A percentile compares a stretch with the other conserved stretches of the same genome.
Evolutionary conservation across 495 filamentous ascomycete species (phyloP).

Genomic region (Lasiosphaeria hispida): DNA sequence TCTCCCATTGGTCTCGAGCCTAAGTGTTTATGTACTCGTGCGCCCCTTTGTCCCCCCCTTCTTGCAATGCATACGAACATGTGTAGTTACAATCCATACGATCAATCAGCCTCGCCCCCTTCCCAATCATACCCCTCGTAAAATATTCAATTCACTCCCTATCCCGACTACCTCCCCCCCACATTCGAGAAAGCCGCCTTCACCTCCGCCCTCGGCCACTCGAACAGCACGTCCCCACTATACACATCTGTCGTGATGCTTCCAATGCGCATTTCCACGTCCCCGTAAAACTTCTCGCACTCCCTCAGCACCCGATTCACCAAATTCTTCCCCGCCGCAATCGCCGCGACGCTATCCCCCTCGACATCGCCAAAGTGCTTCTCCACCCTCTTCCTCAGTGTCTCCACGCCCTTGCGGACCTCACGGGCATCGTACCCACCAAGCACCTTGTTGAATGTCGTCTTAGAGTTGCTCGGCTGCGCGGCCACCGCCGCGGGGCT

Average conservation of each 20-base stretch:
- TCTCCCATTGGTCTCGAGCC: no score
- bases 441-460: slow-evolving; percentile 79
- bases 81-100: no score
- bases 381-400: slow-evolving; percentile 83
- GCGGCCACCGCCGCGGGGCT: slow-evolving; percentile 53
- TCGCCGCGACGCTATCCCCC: slow-evolving; percentile 5
- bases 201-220: slow-evolving; percentile 55
- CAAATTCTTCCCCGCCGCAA: slow-evolving; percentile 44
- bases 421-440: slow-evolving; percentile 77
- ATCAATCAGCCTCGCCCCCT: no score
- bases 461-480: slow-evolving; percentile 74
- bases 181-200: slow-evolving; percentile 46
- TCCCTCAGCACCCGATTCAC: slow-evolving; percentile 76
- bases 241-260: slow-evolving; percentile 59
- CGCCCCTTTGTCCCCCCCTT: no score
- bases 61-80: no score
- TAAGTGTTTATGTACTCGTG: no score
- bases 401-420: slow-evolving; percentile 77
- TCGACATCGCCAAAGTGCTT: slow-evolving; percentile 94
- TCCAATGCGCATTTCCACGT: slow-evolving; percentile 67
- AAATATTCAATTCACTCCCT: background rate
- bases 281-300: slow-evolving; percentile 75
- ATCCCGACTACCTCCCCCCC: slow-evolving; percentile 18
- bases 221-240: slow-evolving; percentile 52
- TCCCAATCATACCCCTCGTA: background rate